Base-by-base conservation (phyloP, 805 yeast species). In the Teunomyces tritomae region DNA sequence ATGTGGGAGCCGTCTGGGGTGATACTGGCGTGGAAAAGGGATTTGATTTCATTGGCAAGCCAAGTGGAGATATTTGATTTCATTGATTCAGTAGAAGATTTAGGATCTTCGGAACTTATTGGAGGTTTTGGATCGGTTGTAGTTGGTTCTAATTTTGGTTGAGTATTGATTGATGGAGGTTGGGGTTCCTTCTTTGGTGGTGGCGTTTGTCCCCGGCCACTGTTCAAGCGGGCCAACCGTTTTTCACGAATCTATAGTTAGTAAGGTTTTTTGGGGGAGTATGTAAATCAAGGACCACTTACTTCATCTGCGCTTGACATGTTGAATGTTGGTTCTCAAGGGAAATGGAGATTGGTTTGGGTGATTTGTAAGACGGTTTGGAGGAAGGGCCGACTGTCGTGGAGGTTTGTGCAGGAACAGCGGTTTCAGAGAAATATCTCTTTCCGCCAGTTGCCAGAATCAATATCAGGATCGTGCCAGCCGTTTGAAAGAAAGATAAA, bases 201-300 rank as follows among this genome's bases (percentile, higher is more conserved):
- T 26, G 40, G 29, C 8, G 14, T 29, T 45, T 28, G 27, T 27
- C 29, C 17, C n/a, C 13, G 8, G 16, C 41, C 27, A 14, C 32
- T 51, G 28, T 57, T 72, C 48, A 82, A 67, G 49, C 71, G 72
- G 4, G 86, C 87, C 53, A 82, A 64, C 39, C 87, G 62, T 53
- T 77, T 77, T 44, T 77, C 76, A 48, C 82, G 66, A 26, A 77
- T 77, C 78, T 74, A 50, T 44, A 30, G 52, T 27, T 57, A 61
- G 28, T 57, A 57, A 2, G 58, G 28, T 47, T 43, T 47, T 43
- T 32, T 11, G 20, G 8, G 9, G 10, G 11, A 5, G 44, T 17
- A 3, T 32, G 3, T 16, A 28, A 20, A 20, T 20, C 24, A 20
- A 6, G 8, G 8, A 28, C 11, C 41, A 57, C 61, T 17, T 55